These are phyloP conservation scores for Metschnikowia vanudenii DNA, from an alignment of 805 yeast species.

Conservation along the genomic window DNA sequence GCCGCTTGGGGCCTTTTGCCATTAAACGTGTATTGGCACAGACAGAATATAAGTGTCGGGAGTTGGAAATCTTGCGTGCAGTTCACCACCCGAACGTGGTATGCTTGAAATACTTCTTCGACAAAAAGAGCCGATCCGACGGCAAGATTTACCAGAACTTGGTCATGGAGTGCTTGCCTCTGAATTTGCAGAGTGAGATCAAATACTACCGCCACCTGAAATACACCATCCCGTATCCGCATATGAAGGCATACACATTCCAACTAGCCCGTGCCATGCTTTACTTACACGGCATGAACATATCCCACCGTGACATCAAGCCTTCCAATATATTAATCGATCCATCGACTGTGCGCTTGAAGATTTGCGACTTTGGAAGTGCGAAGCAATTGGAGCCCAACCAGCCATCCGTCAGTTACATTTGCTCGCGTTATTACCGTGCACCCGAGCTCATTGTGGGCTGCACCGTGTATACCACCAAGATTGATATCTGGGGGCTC, in stretches of 20 bases:
- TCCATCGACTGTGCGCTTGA: constrained; percentile 61
- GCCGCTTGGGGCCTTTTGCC: constrained; percentile 79
- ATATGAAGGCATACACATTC: constrained; percentile 72
- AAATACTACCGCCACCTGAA: constrained; percentile 62
- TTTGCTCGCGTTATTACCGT: constrained; percentile 92
- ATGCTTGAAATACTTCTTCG: constrained; percentile 65
- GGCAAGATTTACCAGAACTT: constrained; percentile 71
- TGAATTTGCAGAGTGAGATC: constrained; percentile 72
- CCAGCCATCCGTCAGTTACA: constrained; percentile 90
- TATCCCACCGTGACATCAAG: constrained; percentile 81
- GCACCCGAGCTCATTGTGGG: constrained; percentile 97
- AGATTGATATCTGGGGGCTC: constrained; percentile 96
- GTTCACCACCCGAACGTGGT: constrained; percentile 82
- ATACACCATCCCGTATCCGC: constrained; percentile 65
- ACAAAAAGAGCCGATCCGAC: constrained; percentile 61
- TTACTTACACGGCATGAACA: constrained; percentile 75
- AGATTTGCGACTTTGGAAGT: constrained; percentile 83
- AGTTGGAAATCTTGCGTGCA: constrained; percentile 69
- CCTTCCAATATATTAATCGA: constrained; percentile 80
- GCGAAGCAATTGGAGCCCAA: constrained; percentile 76
- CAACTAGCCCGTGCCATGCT: constrained; percentile 84
- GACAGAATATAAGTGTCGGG: constrained; percentile 81
- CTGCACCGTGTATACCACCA: constrained; percentile 78
- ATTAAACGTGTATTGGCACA: constrained; percentile 85
- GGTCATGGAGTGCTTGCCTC: constrained; percentile 87